Evolutionary conservation across 345 rosid species (phyloP).

Genomic region (Rhizophora apiculata): DNA sequence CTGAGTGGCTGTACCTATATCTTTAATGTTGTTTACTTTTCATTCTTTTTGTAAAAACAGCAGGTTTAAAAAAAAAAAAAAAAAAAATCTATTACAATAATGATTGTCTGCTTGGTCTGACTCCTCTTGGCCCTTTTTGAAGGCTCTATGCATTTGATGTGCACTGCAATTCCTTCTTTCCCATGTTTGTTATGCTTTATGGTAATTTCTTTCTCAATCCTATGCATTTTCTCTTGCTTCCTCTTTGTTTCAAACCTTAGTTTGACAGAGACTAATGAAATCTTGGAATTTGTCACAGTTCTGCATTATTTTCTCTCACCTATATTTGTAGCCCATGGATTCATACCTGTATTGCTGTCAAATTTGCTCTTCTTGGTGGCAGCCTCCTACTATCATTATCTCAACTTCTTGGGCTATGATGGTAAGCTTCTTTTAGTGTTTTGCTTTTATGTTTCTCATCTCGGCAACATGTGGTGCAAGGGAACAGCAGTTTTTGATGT

Average conservation of each 20-base stretch:
- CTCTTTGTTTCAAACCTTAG: neutral
- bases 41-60: neutral
- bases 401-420: constrained; percentile 95
- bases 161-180: constrained; percentile 99
- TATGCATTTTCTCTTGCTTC: neutral
- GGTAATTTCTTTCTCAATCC: constrained; percentile 44
- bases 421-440: constrained; percentile 46
- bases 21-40: neutral
- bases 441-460: neutral
- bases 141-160: constrained; percentile 99
- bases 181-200: constrained; percentile 86
- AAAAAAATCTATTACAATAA: neutral
- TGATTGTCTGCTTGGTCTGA: constrained; percentile 10
- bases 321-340: constrained; percentile 80
- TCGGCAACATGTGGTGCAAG: neutral
- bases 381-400: constrained; percentile 91
- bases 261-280: neutral
- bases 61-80: no score
- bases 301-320: constrained; percentile 92
- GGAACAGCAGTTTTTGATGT: no score
- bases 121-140: constrained; percentile 19
- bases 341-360: constrained; percentile 74
- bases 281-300: constrained; percentile 49
- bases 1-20: constrained; percentile 10
- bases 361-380: constrained; percentile 95